Evolutionary conservation across 805 yeast species (phyloP).

Genomic region (Starmerella asiatica): DNA sequence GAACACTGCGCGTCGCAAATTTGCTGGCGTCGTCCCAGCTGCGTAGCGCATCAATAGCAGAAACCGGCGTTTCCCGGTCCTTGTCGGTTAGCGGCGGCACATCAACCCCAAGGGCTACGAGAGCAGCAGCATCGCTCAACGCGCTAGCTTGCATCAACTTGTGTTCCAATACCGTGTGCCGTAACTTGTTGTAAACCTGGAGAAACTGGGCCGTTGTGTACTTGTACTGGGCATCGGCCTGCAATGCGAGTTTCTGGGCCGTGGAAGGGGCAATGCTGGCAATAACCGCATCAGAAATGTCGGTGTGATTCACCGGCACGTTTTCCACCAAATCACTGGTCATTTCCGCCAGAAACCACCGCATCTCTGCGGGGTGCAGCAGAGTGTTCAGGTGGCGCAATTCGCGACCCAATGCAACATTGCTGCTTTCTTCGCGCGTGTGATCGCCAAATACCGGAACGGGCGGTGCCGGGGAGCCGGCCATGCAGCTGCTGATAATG

Average conservation of each 20-base stretch:
- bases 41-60: slow-evolving; percentile 12
- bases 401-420: slow-evolving; percentile 13
- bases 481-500: not conserved
- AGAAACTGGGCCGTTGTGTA: slow-evolving; percentile 21
- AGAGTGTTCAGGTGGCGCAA: slow-evolving; percentile 18
- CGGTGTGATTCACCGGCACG: slow-evolving; percentile 18
- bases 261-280: slow-evolving; percentile 18
- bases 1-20: too few species aligned
- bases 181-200: slow-evolving; percentile 19
- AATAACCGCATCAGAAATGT: slow-evolving; percentile 20
- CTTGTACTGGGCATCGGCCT: slow-evolving; percentile 20
- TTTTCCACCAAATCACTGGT: slow-evolving; percentile 11
- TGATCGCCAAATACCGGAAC: slow-evolving; percentile 9
- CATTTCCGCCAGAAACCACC: slow-evolving; percentile 14
- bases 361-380: slow-evolving; percentile 18
- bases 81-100: slow-evolving; percentile 3
- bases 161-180: slow-evolving; percentile 18
- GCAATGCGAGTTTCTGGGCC: slow-evolving; percentile 16
- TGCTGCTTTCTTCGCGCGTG: not conserved
- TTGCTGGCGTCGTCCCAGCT: not conserved
- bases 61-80: slow-evolving; percentile 6
- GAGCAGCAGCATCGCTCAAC: slow-evolving; percentile 12
- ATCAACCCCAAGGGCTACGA: slow-evolving; percentile 2
- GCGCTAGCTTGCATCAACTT: slow-evolving; percentile 16
- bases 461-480: slow-evolving; percentile 13